Evolutionary conservation across 2,329 filamentous ascomycete species (phyloP).

Genomic region (Didymella arachidicola): DNA sequence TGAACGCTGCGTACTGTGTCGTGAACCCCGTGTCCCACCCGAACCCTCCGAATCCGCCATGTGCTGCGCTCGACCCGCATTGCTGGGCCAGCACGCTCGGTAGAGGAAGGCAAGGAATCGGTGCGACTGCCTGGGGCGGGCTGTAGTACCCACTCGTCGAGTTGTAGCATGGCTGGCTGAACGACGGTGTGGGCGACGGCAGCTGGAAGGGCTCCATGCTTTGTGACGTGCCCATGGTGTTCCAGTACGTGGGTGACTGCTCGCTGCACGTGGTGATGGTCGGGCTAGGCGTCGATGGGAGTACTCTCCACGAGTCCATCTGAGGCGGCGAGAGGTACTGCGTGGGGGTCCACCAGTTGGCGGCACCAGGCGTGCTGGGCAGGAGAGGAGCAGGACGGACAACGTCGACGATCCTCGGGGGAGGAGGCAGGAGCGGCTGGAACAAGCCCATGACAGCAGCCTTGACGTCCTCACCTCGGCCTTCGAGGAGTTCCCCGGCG

Average conservation of each 20-base stretch:
- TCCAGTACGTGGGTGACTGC: slow-evolving; percentile 77
- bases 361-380: slow-evolving; percentile 77
- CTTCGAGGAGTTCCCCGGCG: slow-evolving; percentile 88
- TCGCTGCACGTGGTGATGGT: slow-evolving; percentile 73
- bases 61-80: slow-evolving; percentile 73
- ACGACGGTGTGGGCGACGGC: slow-evolving; percentile 80
- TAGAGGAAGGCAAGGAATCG: slow-evolving; percentile 78
- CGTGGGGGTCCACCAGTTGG: slow-evolving; percentile 80
- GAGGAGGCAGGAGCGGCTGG: slow-evolving; percentile 83
- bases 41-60: slow-evolving; percentile 75
- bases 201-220: slow-evolving; percentile 74
- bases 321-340: slow-evolving; percentile 71
- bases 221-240: slow-evolving; percentile 63
- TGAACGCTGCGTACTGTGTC: slow-evolving; percentile 74
- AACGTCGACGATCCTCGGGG: slow-evolving; percentile 87
- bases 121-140: slow-evolving; percentile 75
- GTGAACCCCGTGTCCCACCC: slow-evolving; percentile 90
- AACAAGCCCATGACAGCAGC: slow-evolving; percentile 82
- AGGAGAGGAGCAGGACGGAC: slow-evolving; percentile 85
- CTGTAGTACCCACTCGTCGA: slow-evolving; percentile 69
- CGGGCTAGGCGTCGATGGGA: slow-evolving; percentile 86
- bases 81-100: slow-evolving; percentile 85
- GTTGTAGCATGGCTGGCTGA: slow-evolving; percentile 72
- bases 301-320: slow-evolving; percentile 87
- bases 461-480: slow-evolving; percentile 94